Base-by-base conservation (phyloP, 1,284 basidiomycete genomes). In the Microbotryomycetes sp. region DNA sequence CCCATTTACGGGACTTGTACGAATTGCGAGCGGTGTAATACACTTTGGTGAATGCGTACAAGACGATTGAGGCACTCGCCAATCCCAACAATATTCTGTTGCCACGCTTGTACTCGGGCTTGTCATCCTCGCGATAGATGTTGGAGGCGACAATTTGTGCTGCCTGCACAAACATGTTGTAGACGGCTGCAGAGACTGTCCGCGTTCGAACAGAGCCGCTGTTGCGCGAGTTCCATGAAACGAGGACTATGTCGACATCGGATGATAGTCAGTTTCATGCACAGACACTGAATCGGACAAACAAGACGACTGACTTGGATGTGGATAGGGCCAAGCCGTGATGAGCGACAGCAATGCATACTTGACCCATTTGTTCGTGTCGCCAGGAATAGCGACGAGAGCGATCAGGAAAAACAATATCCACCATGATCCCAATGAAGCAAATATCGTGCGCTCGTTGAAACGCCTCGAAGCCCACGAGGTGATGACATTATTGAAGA, bases 401-500 rank as follows among this genome's bases (percentile, higher is more conserved):
- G 64, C 58, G 26, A 64, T 54, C 36, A 63, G 52, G 28, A 62
- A 26, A 14, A 61, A 29, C 49, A 69, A 55, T 23, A 56, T 55
- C 64, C 67, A 70, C 22, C 50, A 49, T n/a, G 56, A 59, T 45
- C 62, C 59, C 28, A 71, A 14, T 1, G 51, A 49, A 14, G 55
- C 45, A 36, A 68, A 29, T 45, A 60, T 51, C 3, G 58, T 49
- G 0, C 75, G 68, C 23, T 72, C 67, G 6, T 73, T 68, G 60
- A 72, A 42, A 22, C 64, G 51, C 42, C 72, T 71, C 29, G 72
- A 69, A 2, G 65, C 49, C 36, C 63, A 69, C 0, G 72, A 68
- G n/a, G 76, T 51, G 12, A 49, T 48, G 53, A 77, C 49, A 59
- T 73, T 73, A 58, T 70, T 71, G 61, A 76, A 49, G 59, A 76